Percentiles rank a stretch among this genome's conserved stretches.
Conservation (phyloP, 257 asterid species). For the Cordia subcordata region DNA sequence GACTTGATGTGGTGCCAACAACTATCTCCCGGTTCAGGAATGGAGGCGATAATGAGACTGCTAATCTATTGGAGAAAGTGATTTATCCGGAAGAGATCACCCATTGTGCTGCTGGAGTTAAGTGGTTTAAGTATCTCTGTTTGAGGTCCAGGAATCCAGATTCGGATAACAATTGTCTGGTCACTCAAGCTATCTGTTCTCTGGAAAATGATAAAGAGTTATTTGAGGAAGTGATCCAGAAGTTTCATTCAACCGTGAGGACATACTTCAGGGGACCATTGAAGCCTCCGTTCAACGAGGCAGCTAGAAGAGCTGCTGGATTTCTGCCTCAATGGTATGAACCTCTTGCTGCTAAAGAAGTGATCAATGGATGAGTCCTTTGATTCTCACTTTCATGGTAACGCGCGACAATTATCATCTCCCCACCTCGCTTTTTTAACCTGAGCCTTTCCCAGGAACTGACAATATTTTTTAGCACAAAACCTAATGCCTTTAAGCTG, state of each 20-base stretch:
- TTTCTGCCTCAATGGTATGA: constrained; percentile 90
- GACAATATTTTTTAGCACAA: too few species aligned
- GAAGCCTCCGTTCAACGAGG: constrained; percentile 88
- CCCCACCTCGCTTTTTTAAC: too few species aligned
- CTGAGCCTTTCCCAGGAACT: too few species aligned
- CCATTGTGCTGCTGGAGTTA: constrained; percentile 91
- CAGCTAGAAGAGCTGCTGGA: constrained; percentile 86
- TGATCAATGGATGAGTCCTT: neutral
- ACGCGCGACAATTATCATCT: too few species aligned
- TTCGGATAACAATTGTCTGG: constrained; percentile 9
- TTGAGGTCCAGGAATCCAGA: constrained; percentile 35
- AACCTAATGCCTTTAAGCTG: too few species aligned
- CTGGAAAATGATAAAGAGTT: constrained; percentile 19
- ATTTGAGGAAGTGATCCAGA: constrained; percentile 45
- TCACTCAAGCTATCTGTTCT: constrained; percentile 8
- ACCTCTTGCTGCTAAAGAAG: constrained; percentile 71
- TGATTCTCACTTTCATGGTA: neutral
- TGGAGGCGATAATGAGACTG: constrained; percentile 83
- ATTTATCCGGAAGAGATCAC: constrained; percentile 92
- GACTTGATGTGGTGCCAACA: constrained; percentile 90
- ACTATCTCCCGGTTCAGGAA: constrained; percentile 86
- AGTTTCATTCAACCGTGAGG: constrained; percentile 67
- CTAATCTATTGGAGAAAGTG: constrained; percentile 70
- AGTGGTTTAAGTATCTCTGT: constrained; percentile 80
- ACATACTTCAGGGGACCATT: constrained; percentile 80